Evolutionary conservation across 2,329 filamentous ascomycete genomes (phyloP).

Genomic region (Colletotrichum nymphaeae): DNA sequence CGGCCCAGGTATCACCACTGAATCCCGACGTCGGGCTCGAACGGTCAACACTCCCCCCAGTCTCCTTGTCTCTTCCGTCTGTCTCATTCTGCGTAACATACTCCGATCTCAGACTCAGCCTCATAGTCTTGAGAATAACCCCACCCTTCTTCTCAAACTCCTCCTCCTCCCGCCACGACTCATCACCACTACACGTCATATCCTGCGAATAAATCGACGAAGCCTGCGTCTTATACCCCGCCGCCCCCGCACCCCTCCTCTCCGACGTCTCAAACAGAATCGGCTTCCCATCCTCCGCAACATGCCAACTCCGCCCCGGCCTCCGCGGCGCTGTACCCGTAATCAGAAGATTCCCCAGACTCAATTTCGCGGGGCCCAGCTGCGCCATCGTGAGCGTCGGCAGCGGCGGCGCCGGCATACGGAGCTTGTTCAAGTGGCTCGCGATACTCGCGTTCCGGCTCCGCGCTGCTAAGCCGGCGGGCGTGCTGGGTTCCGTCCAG

Average conservation of each 20-base stretch:
- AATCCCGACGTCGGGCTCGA: slow-evolving; percentile 40
- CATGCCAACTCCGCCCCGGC: slow-evolving; percentile 28
- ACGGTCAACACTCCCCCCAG: slow-evolving; percentile 39
- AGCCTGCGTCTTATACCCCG: background rate
- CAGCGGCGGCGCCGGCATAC: slow-evolving; percentile 33
- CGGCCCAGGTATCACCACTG: slow-evolving; percentile 35
- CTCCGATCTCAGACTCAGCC: slow-evolving; percentile 11
- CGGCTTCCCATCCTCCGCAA: slow-evolving; percentile 24
- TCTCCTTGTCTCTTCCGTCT: slow-evolving; percentile 45
- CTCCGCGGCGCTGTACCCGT: slow-evolving; percentile 39
- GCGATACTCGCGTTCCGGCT: slow-evolving; percentile 39
- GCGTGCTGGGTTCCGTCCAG: slow-evolving; percentile 40
- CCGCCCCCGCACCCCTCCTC: background rate
- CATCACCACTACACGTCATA: background rate
- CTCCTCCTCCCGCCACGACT: slow-evolving; percentile 1
- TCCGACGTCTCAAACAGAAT: slow-evolving; percentile 22
- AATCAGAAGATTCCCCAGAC: slow-evolving; percentile 42
- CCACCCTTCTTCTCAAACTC: slow-evolving; percentile 22
- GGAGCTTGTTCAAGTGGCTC: slow-evolving; percentile 28
- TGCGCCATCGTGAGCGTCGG: slow-evolving; percentile 35
- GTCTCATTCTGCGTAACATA: slow-evolving; percentile 45
- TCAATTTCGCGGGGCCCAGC: slow-evolving; percentile 43
- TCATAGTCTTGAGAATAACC: slow-evolving; percentile 30
- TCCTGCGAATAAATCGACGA: slow-evolving; percentile 33
- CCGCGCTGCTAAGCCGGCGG: slow-evolving; percentile 1